These are phyloP conservation scores for Botryotinia calthae DNA, from an alignment of 2,329 filamentous ascomycete genomes.

Conservation along the genomic window DNA sequence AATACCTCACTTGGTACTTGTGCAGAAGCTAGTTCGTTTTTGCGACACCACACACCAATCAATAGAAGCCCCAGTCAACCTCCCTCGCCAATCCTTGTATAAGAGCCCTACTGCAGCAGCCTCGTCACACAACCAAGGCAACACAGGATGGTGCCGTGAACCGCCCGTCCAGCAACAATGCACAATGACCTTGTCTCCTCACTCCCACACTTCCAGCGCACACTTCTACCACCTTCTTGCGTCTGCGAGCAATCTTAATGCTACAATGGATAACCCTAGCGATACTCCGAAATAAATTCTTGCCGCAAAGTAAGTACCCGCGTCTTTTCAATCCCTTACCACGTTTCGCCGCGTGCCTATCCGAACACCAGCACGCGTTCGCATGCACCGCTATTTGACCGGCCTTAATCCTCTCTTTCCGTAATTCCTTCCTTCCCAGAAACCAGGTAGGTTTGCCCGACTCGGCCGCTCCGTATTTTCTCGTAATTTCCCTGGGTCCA, in stretches of 20 bases:
- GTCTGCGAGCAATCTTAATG: conserved; percentile 24
- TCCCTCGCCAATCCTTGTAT: conserved; percentile 33
- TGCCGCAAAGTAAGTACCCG: conserved; percentile 32
- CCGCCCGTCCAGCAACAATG: conserved; percentile 31
- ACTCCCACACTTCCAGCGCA: conserved; percentile 29
- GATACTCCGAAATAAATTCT: conserved; percentile 22
- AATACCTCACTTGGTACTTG: conserved; percentile 30
- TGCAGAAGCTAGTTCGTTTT: conserved; percentile 30
- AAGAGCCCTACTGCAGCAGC: conserved; percentile 32
- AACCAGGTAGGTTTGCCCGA: conserved; percentile 17
- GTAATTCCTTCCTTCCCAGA: conserved; percentile 15
- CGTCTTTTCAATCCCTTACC: conserved; percentile 28
- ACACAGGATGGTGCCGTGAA: conserved; percentile 33
- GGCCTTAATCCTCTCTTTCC: conserved; percentile 14
- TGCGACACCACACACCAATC: conserved; percentile 38
- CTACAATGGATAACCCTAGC: conserved; percentile 23
- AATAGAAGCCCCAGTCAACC: conserved; percentile 30
- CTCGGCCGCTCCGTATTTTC: conserved; percentile 14
- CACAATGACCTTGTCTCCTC: conserved; percentile 33
- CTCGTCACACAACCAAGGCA: conserved; percentile 32
- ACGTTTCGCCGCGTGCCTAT: conserved; percentile 39
- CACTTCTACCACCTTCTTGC: conserved; percentile 23
- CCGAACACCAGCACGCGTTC: conserved; percentile 37
- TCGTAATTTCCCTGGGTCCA: conserved; percentile 15
- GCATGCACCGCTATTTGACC: conserved; percentile 30